A percentile compares a stretch with the other conserved stretches of the same genome.
Evolutionary conservation across 371 early-diverging fungal genomes (phyloP).

Genomic region (Lichtheimia ramosa): DNA sequence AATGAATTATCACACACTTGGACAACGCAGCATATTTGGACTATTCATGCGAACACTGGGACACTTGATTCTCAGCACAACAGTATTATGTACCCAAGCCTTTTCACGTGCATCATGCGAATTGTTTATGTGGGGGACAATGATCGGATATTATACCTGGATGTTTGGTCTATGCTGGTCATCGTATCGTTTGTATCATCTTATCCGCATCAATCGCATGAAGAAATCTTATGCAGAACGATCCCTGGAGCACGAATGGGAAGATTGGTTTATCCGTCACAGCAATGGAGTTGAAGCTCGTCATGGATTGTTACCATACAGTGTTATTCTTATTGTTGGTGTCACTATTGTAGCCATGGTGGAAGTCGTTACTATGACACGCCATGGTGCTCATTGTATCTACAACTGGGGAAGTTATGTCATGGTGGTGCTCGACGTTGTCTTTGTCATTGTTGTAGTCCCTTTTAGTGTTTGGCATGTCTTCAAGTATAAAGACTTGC

Average conservation of each 20-base stretch:
- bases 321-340: slow-evolving; percentile 4
- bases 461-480: slow-evolving; percentile 27
- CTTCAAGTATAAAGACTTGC: slow-evolving; percentile 24
- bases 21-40: slow-evolving; percentile 19
- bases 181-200: slow-evolving; percentile 19
- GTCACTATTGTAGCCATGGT: slow-evolving; percentile 15
- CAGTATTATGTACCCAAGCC: slow-evolving; percentile 16
- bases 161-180: slow-evolving; percentile 23
- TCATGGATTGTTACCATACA: slow-evolving; percentile 1
- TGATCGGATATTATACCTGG: slow-evolving; percentile 34
- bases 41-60: slow-evolving; percentile 26
- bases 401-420: slow-evolving; percentile 15
- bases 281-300: too few species aligned
- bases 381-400: slow-evolving; percentile 9
- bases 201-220: slow-evolving; percentile 22
- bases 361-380: slow-evolving; percentile 3
- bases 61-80: slow-evolving; percentile 26
- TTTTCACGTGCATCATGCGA: slow-evolving; percentile 17
- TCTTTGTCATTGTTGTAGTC: slow-evolving; percentile 18
- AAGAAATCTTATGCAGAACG: slow-evolving; percentile 2
- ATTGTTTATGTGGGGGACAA: slow-evolving; percentile 22
- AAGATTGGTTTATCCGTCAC: too few species aligned
- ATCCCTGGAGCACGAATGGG: too few species aligned
- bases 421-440: slow-evolving; percentile 6
- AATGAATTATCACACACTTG: slow-evolving; percentile 12